Evolutionary conservation across 164 flowering plant genomes (phyloP).

Genomic region (Hamamelis virginiana): DNA sequence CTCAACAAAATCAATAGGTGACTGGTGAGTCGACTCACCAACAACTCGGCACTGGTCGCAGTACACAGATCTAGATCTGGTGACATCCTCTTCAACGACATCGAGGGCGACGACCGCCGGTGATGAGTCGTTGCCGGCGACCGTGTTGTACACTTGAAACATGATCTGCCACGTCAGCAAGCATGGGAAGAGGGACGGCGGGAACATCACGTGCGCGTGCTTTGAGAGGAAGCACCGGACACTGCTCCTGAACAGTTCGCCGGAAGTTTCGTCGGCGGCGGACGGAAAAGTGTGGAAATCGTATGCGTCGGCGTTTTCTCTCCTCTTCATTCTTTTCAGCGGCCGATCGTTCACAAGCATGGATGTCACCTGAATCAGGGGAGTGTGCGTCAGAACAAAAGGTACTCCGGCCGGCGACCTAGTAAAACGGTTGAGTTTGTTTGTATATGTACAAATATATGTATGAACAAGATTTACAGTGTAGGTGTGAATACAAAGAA

Average conservation of each 20-base stretch:
- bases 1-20: too few relatives aligned
- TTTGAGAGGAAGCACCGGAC: conserved; percentile 23
- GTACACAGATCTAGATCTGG: conserved; percentile 25
- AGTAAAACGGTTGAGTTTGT: too few relatives aligned
- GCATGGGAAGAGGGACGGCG: conserved; percentile 29
- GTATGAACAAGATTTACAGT: too few relatives aligned
- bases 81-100: conserved; percentile 27
- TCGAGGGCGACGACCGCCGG: conserved; percentile 6
- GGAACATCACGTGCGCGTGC: conserved; percentile 24
- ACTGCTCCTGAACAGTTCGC: conserved; percentile 19
- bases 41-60: conserved; percentile 32
- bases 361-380: too few relatives aligned
- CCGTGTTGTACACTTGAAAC: conserved; percentile 31
- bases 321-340: conserved; percentile 10
- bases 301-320: conserved; percentile 9
- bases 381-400: too few relatives aligned
- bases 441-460: too few relatives aligned
- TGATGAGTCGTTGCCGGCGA: conserved; percentile 3
- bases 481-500: too few relatives aligned
- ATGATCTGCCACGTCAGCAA: conserved; percentile 48
- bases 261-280: neutral
- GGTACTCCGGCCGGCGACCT: too few relatives aligned
- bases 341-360: conserved; percentile 21
- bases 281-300: conserved; percentile 16
- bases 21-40: conserved; percentile 16